These are phyloP conservation scores for Colletotrichum sp. DNA, from an alignment of 2,329 filamentous ascomycete genomes.

Conservation along the genomic window DNA sequence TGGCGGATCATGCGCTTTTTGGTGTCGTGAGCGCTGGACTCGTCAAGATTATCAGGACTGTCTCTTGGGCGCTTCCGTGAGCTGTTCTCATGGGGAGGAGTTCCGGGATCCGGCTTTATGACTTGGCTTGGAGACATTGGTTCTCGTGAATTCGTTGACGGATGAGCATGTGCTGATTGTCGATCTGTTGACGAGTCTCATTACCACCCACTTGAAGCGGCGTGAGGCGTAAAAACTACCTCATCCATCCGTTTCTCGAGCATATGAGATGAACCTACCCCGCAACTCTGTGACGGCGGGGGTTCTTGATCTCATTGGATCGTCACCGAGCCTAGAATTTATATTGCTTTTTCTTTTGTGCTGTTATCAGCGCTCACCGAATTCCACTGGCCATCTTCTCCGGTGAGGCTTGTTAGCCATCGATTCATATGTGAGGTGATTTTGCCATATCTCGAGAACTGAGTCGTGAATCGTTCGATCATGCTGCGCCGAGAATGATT, in stretches of 20 bases:
- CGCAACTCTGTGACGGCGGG: background rate
- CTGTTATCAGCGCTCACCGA: background rate
- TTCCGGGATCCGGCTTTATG: background rate
- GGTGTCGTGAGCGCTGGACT: background rate
- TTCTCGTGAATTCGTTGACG: background rate
- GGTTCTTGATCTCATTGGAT: background rate
- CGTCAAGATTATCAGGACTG: background rate
- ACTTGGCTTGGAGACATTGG: background rate
- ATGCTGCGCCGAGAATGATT: background rate
- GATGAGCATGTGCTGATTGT: background rate
- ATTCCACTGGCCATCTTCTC: rapidly evolving
- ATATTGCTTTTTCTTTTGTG: background rate
- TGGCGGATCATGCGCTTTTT: background rate
- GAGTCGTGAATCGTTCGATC: background rate
- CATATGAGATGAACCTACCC: background rate
- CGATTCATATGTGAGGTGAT: background rate
- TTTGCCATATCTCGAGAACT: background rate
- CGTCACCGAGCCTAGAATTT: rapidly evolving
- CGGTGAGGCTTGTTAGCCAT: rapidly evolving
- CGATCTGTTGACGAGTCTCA: background rate
- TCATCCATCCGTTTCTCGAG: background rate
- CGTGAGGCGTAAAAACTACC: rapidly evolving
- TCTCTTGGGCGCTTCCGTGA: background rate
- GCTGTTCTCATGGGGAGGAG: background rate
- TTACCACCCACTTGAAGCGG: background rate